These are phyloP conservation scores for Bisporella sp. DNA, from an alignment of 2,329 filamentous ascomycete species.

Conservation along the genomic window DNA sequence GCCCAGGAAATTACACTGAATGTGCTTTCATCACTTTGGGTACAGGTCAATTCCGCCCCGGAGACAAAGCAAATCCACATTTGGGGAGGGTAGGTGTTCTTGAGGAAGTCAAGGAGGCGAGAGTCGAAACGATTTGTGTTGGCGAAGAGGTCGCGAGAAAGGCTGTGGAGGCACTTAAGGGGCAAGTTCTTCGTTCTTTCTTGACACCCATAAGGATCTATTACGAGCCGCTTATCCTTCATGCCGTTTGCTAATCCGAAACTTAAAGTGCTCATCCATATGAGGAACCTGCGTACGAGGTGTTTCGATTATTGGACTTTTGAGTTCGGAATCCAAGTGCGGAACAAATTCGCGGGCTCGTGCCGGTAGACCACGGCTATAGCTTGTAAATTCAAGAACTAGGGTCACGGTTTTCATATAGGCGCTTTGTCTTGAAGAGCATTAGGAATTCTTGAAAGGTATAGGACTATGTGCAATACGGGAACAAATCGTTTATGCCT, in stretches of 20 bases:
- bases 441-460: no score
- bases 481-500: no score
- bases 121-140: conserved; percentile 55
- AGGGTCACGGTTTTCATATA: no score
- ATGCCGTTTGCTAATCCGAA: conserved; percentile 2
- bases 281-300: conserved; percentile 42
- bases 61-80: conserved; percentile 51
- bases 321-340: conserved; percentile 15
- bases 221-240: conserved; percentile 1
- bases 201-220: background rate
- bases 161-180: conserved; percentile 57
- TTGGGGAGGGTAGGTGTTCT: conserved; percentile 51
- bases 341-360: no score
- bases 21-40: conserved; percentile 45
- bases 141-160: conserved; percentile 48
- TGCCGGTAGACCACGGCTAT: no score
- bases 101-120: conserved; percentile 52
- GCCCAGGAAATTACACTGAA: conserved; percentile 45
- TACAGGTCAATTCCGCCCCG: conserved; percentile 60
- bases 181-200: conserved; percentile 35
- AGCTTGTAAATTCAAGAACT: no score
- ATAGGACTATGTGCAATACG: no score
- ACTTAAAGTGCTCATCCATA: conserved; percentile 38
- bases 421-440: no score
- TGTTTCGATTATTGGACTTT: conserved; percentile 42